These are phyloP conservation scores for Escallonia herrerae DNA, from an alignment of 129 eudicot genomes.

Conservation along the genomic window DNA sequence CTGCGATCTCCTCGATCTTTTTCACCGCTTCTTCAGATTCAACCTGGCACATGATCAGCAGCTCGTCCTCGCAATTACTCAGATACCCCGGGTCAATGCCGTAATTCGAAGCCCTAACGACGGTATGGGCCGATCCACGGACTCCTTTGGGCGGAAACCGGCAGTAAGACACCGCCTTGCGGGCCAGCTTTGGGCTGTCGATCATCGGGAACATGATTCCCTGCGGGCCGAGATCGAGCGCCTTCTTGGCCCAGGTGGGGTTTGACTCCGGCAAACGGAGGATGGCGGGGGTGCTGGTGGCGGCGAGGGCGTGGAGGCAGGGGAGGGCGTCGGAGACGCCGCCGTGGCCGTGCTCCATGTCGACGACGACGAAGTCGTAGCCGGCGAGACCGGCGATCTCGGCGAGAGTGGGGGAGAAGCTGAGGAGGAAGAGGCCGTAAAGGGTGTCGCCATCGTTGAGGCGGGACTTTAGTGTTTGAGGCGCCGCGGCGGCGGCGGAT, in stretches of 20 bases:
- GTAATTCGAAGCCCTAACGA: slow-evolving; percentile 72
- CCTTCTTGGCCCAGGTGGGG: slow-evolving; percentile 77
- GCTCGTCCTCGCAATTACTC: slow-evolving; percentile 56
- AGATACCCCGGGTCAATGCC: slow-evolving; percentile 70
- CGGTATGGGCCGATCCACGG: slow-evolving; percentile 79
- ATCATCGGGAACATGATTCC: slow-evolving; percentile 98
- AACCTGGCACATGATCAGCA: slow-evolving; percentile 93
- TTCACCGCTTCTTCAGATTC: slow-evolving; percentile 70
- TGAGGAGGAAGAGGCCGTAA: slow-evolving; percentile 79
- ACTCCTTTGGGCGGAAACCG: slow-evolving; percentile 79
- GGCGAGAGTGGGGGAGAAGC: slow-evolving; percentile 81
- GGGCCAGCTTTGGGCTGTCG: slow-evolving; percentile 55
- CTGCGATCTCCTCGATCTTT: slow-evolving; percentile 65
- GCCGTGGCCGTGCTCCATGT: slow-evolving; percentile 91
- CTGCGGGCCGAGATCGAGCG: slow-evolving; percentile 86
- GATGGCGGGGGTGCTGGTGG: slow-evolving; percentile 65
- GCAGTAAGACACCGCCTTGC: slow-evolving; percentile 72
- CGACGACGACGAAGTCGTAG: slow-evolving; percentile 79
- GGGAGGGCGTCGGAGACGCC: slow-evolving; percentile 59
- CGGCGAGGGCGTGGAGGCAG: slow-evolving; percentile 76
- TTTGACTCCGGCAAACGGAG: slow-evolving; percentile 67
- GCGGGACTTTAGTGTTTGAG: slow-evolving; percentile 64
- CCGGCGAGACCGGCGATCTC: slow-evolving; percentile 88
- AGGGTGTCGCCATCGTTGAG: slow-evolving; percentile 63
- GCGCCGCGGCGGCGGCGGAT: slow-evolving; percentile 20